These are phyloP conservation scores for Aureobasidium sp. DNA, from an alignment of 2,329 filamentous ascomycete genomes.

Conservation along the genomic window DNA sequence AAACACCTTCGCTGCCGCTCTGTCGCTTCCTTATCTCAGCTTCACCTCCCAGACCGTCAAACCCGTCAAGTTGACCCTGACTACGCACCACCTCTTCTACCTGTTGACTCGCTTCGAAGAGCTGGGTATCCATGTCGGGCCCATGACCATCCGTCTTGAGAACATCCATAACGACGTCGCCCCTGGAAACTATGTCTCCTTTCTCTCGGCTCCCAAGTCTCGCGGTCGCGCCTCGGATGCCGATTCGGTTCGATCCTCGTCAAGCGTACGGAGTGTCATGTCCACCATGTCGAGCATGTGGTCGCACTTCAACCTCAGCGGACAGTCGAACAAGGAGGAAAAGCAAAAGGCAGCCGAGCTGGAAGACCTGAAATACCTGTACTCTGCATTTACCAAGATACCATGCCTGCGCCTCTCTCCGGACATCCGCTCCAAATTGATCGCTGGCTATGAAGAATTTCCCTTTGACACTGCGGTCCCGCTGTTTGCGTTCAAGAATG, in stretches of 20 bases:
- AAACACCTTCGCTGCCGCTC: conserved; percentile 67
- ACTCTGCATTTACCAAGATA: conserved; percentile 97
- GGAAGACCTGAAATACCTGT: conserved; percentile 87
- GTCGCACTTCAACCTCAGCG: conserved; percentile 78
- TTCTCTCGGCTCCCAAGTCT: conserved; percentile 74
- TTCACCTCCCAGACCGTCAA: conserved; percentile 81
- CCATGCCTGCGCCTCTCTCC: conserved; percentile 81
- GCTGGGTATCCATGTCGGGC: conserved; percentile 78
- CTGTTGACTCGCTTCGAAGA: conserved; percentile 93
- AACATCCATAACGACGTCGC: conserved; percentile 84
- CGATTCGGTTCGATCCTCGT: conserved; percentile 89
- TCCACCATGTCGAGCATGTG: conserved; percentile 91
- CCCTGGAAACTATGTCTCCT: conserved; percentile 90
- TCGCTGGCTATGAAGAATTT: conserved; percentile 92
- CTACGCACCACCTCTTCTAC: conserved; percentile 94
- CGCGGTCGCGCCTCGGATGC: conserved; percentile 73
- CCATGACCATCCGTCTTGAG: conserved; percentile 92
- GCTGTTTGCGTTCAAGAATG: conserved; percentile 93
- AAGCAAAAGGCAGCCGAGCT: conserved; percentile 80
- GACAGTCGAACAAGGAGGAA: conserved; percentile 74
- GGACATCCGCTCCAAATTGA: conserved; percentile 85
- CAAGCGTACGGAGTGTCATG: conserved; percentile 94
- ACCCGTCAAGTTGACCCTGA: conserved; percentile 83
- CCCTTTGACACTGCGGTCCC: conserved; percentile 96
- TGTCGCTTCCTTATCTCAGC: conserved; percentile 76